Evolutionary conservation across 129 eudicot genomes (phyloP).

Genomic region (Rutidosis leptorrhynchoides): DNA sequence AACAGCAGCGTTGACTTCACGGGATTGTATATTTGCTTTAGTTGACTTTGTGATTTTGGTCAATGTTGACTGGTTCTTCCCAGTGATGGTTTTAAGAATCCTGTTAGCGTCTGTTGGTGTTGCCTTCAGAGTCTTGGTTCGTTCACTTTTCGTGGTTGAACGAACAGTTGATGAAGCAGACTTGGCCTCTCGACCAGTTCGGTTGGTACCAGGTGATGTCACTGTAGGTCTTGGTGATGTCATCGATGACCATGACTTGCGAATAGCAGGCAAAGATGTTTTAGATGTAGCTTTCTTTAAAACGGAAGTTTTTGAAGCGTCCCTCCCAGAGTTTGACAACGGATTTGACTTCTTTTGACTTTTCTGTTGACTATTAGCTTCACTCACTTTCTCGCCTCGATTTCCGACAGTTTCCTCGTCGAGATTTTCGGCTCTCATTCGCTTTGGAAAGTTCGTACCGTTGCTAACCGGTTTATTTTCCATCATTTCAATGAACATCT

Average conservation of each 20-base stretch:
- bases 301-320: constrained; percentile 47
- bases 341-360: constrained; percentile 32
- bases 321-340: constrained; percentile 45
- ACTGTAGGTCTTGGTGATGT: constrained; percentile 42
- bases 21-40: constrained; percentile 38
- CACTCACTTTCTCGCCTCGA: constrained; percentile 52
- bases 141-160: constrained; percentile 48
- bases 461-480: constrained; percentile 52
- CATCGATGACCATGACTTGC: constrained; percentile 86
- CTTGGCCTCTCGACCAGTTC: constrained; percentile 48
- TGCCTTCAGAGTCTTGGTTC: constrained; percentile 44
- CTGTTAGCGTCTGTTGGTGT: constrained; percentile 44
- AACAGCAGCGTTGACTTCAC: constrained; percentile 45
- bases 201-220: constrained; percentile 49
- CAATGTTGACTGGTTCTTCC: constrained; percentile 44
- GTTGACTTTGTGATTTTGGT: constrained; percentile 46
- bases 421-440: constrained; percentile 61
- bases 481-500: constrained; percentile 73
- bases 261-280: constrained; percentile 62
- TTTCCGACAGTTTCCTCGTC: constrained; percentile 46
- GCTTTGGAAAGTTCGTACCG: constrained; percentile 42
- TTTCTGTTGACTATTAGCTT: constrained; percentile 42
- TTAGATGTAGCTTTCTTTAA: constrained; percentile 53
- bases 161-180: constrained; percentile 45
- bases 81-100: constrained; percentile 33